phyloP scores from a whole-genome alignment of 768 basidiomycete genomes.

The Hypholoma fasciculare region DNA sequence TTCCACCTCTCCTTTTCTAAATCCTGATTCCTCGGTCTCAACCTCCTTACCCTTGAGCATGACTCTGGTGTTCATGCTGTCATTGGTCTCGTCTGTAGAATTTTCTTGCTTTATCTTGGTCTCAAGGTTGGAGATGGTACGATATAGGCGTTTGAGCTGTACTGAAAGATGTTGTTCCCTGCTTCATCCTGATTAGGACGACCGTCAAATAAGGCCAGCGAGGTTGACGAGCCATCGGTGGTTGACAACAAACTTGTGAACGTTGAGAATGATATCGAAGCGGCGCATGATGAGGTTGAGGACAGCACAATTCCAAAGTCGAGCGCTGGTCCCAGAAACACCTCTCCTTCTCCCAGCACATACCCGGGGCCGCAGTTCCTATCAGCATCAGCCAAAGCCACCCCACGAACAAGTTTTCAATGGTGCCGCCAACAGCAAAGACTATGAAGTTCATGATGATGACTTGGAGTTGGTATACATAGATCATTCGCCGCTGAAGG shows the following conservation, averaged over 20 bases:
- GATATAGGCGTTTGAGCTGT: conserved; percentile 82
- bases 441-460: too few species aligned
- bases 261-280: conserved; percentile 62
- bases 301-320: too few species aligned
- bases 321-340: too few species aligned
- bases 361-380: too few species aligned
- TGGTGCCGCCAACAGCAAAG: too few species aligned
- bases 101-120: conserved; percentile 67
- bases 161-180: conserved; percentile 67
- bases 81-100: conserved; percentile 52
- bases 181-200: conserved; percentile 45
- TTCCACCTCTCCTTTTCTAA: conserved; percentile 77
- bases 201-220: conserved; percentile 68
- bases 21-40: conserved; percentile 60
- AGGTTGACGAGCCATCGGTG: conserved; percentile 73
- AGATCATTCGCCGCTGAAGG: too few species aligned
- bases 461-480: too few species aligned
- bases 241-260: conserved; percentile 81
- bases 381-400: too few species aligned
- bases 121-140: conserved; percentile 80
- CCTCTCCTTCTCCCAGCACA: too few species aligned
- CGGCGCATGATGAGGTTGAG: too few species aligned
- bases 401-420: too few species aligned
- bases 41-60: conserved; percentile 42
- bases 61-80: conserved; percentile 41